These are phyloP conservation scores for Peziza echinospora DNA, from an alignment of 495 filamentous ascomycete genomes.

Conservation along the genomic window DNA sequence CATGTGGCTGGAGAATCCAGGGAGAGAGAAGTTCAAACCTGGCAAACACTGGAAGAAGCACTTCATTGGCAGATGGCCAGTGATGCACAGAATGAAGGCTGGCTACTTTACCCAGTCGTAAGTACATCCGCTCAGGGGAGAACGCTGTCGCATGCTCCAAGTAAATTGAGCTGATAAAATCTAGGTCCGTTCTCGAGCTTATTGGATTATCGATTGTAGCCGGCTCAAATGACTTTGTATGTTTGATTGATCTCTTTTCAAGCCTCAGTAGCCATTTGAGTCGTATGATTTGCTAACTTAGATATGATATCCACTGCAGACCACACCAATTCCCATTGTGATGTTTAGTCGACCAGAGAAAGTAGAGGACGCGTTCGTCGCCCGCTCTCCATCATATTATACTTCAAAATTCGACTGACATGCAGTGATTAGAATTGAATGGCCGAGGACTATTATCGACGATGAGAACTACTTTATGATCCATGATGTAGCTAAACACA, in stretches of 20 bases:
- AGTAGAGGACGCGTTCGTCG: not conserved
- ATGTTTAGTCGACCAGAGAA: not conserved
- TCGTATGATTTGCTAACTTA: not conserved
- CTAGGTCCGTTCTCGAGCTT: not conserved
- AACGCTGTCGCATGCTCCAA: no score
- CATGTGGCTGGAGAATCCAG: constrained; percentile 14
- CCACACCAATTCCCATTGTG: not conserved
- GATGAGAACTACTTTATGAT: constrained; percentile 12
- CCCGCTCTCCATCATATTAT: not conserved
- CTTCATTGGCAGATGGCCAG: constrained; percentile 13
- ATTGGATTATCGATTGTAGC: not conserved
- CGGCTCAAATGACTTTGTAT: not conserved
- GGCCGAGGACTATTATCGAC: constrained; percentile 10
- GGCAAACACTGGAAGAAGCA: constrained; percentile 3
- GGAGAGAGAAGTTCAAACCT: constrained; percentile 1
- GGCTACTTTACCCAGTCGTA: constrained; percentile 16
- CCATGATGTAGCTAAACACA: constrained; percentile 4
- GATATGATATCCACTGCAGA: not conserved
- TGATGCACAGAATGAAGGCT: constrained; percentile 11
- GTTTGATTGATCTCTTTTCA: not conserved
- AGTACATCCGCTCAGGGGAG: no score
- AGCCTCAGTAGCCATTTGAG: no score
- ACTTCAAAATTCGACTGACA: no score
- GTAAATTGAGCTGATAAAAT: no score
- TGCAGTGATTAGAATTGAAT: constrained; percentile 11